Evolutionary conservation across 78 protist genomes (phyloP).

Genomic region (Dictyostelium purpureum): DNA sequence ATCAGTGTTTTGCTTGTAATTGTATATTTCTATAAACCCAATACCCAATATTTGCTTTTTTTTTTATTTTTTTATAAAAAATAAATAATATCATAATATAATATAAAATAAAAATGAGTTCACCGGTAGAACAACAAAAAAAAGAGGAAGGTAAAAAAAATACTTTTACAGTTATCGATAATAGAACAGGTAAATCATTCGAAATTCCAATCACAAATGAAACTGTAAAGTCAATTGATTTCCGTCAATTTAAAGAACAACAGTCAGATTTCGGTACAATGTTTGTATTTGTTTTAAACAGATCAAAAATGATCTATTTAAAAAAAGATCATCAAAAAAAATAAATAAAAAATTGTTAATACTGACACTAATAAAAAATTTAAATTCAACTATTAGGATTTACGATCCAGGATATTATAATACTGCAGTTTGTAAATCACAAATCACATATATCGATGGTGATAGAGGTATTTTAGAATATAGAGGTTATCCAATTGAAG

Average conservation of each 20-base stretch:
- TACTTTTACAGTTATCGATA: constrained; percentile 63
- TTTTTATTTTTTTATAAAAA: too few relatives aligned
- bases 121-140: not conserved
- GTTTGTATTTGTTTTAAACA: not conserved
- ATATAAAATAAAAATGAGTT: not conserved
- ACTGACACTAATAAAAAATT: not conserved
- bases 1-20: too few relatives aligned
- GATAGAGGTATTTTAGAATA: constrained; percentile 77
- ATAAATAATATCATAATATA: too few relatives aligned
- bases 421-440: constrained; percentile 69
- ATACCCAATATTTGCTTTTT: too few relatives aligned
- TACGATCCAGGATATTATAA: constrained; percentile 84
- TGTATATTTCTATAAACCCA: too few relatives aligned
- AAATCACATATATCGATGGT: constrained; percentile 81
- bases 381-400: constrained; percentile 8
- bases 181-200: constrained; percentile 68
- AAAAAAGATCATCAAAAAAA: not conserved
- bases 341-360: not conserved
- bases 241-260: constrained; percentile 49
- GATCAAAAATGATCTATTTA: too few relatives aligned
- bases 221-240: constrained; percentile 54
- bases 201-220: constrained; percentile 53
- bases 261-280: constrained; percentile 68
- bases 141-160: constrained; percentile 3
- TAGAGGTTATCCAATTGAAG: constrained; percentile 86